A percentile compares a stretch with the other conserved stretches of the same genome.
phyloP scores from a whole-genome alignment of 495 filamentous ascomycete species.

The Penicillium canescens region DNA sequence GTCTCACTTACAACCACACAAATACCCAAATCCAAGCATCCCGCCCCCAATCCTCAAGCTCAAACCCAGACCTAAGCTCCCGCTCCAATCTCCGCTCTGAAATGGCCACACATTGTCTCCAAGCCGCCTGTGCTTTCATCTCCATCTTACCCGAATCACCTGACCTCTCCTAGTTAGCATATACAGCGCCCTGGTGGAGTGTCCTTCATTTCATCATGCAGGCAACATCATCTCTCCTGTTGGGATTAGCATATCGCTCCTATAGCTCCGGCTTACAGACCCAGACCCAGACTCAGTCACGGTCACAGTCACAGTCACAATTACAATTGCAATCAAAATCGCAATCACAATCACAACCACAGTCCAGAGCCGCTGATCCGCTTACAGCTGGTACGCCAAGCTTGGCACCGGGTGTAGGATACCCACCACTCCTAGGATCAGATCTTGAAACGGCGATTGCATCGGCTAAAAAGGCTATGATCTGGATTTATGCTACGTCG shows the following conservation, averaged over 20 bases:
- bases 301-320: too few relatives aligned
- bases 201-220: slow-evolving; percentile 64
- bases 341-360: too few relatives aligned
- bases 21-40: not conserved
- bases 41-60: not conserved
- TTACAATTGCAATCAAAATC: too few relatives aligned
- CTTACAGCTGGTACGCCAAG: not conserved
- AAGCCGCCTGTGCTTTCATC: slow-evolving; percentile 53
- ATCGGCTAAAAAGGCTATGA: slow-evolving; percentile 48
- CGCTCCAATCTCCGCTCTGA: slow-evolving; percentile 47
- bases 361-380: not conserved
- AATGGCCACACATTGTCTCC: slow-evolving; percentile 54
- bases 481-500: slow-evolving; percentile 50
- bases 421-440: slow-evolving; percentile 4
- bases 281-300: too few relatives aligned
- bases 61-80: slow-evolving; percentile 25
- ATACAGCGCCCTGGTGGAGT: slow-evolving; percentile 59
- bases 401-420: not conserved
- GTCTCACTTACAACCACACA: slow-evolving; percentile 36
- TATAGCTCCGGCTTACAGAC: not conserved
- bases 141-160: slow-evolving; percentile 46
- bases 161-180: slow-evolving; percentile 43
- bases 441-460: slow-evolving; percentile 32
- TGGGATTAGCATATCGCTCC: slow-evolving; percentile 46
- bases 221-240: slow-evolving; percentile 56